Base-by-base conservation (phyloP, 2,329 filamentous ascomycete species). In the Magnaporthiopsis poae region DNA sequence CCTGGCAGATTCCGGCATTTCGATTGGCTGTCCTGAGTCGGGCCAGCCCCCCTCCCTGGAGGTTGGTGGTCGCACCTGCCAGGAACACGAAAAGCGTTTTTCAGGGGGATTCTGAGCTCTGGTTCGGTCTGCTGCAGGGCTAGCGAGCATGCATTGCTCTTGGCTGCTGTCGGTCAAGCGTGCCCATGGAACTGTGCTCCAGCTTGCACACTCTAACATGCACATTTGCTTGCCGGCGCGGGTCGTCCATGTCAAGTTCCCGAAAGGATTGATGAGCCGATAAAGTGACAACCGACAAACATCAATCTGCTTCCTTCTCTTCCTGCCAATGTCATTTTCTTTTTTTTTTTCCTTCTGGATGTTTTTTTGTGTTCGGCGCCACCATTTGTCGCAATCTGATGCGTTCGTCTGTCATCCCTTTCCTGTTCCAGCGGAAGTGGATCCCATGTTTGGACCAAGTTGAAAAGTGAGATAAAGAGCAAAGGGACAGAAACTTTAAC, bases 41-140 rank as follows among this genome's bases (percentile, higher is more conserved):
- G 46, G 52, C 25, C 36, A 56, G 9, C n/a, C 46, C 46, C 46
- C 31, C 46, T 56, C 21, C 46, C 21, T n/a, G 18, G 62, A 59
- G 62, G 62, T 21, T n/a, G 18, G 62, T 64, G 39, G 62, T 21
- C 46, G 52, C 62, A 39, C 62, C 39, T 59, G 62, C 31, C 62
- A 64, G 62, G 62, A 64, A 64, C 62, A 64, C 62, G 62, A 64
- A 52, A 35, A 39, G 62, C 29, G n/a, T 31, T 64, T 64, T 64
- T 64, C 62, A 64, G 62, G 62, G 62, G 62, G 46, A 36, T 21
- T 52, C 18, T 36, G 29, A 39, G 62, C 3, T 46, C 13, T 46
- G 39, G 46, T 56, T 56, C n/a, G 21, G 46, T n/a, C 15, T 52
- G 18, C 46, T 52, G 46, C 5, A 52, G 9, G 31, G 35, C 21